Percentiles rank a stretch among this genome's conserved stretches.
phyloP scores from a whole-genome alignment of 2,329 filamentous ascomycete species.

The Penicillium sp. region DNA sequence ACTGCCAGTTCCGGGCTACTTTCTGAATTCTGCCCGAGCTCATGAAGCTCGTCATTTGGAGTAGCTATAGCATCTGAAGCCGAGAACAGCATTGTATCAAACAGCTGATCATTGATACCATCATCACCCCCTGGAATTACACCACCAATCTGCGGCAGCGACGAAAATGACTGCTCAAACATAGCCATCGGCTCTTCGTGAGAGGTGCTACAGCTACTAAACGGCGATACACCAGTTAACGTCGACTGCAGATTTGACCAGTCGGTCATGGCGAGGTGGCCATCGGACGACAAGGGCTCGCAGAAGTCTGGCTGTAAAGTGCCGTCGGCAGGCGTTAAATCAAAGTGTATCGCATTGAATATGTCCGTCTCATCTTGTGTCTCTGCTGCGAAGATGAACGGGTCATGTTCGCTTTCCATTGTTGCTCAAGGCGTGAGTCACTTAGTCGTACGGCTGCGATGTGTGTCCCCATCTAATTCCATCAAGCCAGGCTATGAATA shows the following conservation, averaged over 20 bases:
- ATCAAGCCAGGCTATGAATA: not conserved
- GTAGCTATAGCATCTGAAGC: not conserved
- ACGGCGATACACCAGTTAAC: not conserved
- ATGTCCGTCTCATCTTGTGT: not conserved
- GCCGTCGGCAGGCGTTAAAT: not conserved
- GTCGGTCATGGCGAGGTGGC: not conserved
- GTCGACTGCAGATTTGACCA: constrained; percentile 7
- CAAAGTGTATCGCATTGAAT: not conserved
- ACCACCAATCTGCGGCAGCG: not conserved
- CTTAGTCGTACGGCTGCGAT: not conserved
- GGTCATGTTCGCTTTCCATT: not conserved
- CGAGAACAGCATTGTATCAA: not conserved
- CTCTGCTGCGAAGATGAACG: constrained; percentile 2
- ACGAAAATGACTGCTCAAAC: not conserved
- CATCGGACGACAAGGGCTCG: not conserved
- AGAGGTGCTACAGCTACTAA: not conserved
- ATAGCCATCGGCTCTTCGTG: not conserved
- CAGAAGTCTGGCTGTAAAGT: not conserved
- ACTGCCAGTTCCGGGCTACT: not conserved
- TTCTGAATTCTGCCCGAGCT: not conserved
- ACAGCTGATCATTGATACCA: not conserved
- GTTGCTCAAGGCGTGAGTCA: not conserved
- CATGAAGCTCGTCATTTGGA: not conserved
- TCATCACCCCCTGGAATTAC: not conserved
- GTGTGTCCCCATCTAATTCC: not conserved